Conservation (phyloP, 495 filamentous ascomycete species). For the Stereocaulon alpinum region DNA sequence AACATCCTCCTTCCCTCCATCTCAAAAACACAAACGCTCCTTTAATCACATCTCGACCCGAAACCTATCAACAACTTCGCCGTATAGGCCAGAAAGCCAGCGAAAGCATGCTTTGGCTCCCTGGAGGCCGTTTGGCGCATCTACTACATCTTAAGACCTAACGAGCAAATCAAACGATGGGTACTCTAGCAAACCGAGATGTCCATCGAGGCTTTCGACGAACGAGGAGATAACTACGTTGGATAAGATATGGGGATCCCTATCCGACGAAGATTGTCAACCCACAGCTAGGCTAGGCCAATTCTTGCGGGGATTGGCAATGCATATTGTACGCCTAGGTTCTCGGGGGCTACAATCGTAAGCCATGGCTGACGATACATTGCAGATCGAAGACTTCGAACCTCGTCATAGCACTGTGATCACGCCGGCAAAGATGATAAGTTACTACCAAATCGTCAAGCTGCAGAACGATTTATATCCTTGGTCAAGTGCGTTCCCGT, state of each 20-base stretch:
- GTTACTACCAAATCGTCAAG: background rate
- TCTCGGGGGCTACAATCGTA: background rate
- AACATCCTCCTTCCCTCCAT: too few species aligned
- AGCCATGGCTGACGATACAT: constrained; percentile 20
- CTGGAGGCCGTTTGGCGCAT: too few species aligned
- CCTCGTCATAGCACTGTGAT: constrained; percentile 69
- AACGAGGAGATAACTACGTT: constrained; percentile 21
- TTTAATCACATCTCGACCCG: too few species aligned
- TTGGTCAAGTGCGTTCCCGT: constrained; percentile 42
- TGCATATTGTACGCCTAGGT: constrained; percentile 54
- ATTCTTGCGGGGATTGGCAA: constrained; percentile 65
- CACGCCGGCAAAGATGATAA: constrained; percentile 57
- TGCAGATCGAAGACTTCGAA: constrained; percentile 63
- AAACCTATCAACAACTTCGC: too few species aligned
- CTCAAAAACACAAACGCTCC: too few species aligned
- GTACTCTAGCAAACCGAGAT: background rate
- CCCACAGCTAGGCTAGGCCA: constrained; percentile 59
- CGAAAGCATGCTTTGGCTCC: too few species aligned
- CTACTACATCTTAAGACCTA: background rate
- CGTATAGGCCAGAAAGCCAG: too few species aligned
- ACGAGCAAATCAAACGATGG: background rate
- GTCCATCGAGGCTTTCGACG: background rate
- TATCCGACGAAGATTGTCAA: constrained; percentile 59
- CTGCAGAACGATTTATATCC: constrained; percentile 32
- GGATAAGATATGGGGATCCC: constrained; percentile 61